A percentile compares a stretch with the other conserved stretches of the same genome.
Conservation (phyloP, 2,329 filamentous ascomycete genomes). For the Aspergillus udagawae region DNA sequence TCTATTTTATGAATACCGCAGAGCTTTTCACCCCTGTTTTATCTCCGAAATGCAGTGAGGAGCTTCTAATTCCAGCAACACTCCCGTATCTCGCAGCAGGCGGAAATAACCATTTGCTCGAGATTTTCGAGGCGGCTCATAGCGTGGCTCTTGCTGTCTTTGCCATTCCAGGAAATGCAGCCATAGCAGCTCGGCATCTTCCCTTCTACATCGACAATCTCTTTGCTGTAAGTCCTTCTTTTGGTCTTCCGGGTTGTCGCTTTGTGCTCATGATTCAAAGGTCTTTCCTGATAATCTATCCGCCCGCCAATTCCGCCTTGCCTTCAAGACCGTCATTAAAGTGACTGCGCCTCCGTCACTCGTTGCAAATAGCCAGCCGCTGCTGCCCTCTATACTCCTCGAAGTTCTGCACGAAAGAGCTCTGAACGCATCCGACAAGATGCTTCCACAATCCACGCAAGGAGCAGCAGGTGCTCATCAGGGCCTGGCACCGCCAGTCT, state of each 20-base stretch:
- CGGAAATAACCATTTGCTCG: slow-evolving; percentile 54
- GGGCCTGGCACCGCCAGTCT: slow-evolving; percentile 40
- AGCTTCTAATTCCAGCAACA: slow-evolving; percentile 69
- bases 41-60: slow-evolving; percentile 63
- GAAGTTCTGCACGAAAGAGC: slow-evolving; percentile 71
- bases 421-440: slow-evolving; percentile 50
- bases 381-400: slow-evolving; percentile 73
- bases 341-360: slow-evolving; percentile 76
- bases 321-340: slow-evolving; percentile 79
- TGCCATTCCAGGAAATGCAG: slow-evolving; percentile 71
- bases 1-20: slow-evolving; percentile 82
- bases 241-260: background rate
- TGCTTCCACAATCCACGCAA: slow-evolving; percentile 41
- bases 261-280: slow-evolving; percentile 14
- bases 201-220: slow-evolving; percentile 81
- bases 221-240: slow-evolving; percentile 50
- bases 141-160: slow-evolving; percentile 75
- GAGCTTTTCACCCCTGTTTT: slow-evolving; percentile 76
- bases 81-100: slow-evolving; percentile 67
- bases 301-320: slow-evolving; percentile 79
- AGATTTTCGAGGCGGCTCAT: slow-evolving; percentile 86
- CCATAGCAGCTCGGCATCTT: slow-evolving; percentile 65
- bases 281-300: slow-evolving; percentile 77
- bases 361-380: slow-evolving; percentile 67
- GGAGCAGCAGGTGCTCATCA: slow-evolving; percentile 30